Conservation (phyloP, 129 eudicot species). For the Tanacetum coccineum region DNA sequence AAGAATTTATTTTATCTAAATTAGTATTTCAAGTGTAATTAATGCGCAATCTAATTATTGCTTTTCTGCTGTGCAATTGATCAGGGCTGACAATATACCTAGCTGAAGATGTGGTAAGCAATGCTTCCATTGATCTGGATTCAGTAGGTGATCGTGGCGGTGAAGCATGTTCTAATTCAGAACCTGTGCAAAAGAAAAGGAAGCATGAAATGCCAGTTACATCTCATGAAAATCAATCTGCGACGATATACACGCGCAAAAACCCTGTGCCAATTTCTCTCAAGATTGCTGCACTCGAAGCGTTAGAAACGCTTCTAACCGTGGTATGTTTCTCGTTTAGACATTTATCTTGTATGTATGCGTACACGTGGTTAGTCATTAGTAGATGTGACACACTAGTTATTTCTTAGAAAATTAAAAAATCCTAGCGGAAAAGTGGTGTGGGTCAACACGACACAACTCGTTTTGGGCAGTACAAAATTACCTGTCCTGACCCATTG, state of each 20-base stretch:
- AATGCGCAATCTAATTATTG: background rate
- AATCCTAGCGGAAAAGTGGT: too few relatives aligned
- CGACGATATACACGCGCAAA: conserved; percentile 20
- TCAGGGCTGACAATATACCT: conserved; percentile 71
- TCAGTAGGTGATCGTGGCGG: conserved; percentile 26
- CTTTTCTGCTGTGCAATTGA: conserved; percentile 21
- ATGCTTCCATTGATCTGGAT: conserved; percentile 55
- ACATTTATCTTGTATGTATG: background rate
- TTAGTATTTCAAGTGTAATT: conserved; percentile 2
- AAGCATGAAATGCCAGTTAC: conserved; percentile 47
- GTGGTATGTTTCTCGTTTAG: conserved; percentile 48
- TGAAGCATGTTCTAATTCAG: conserved; percentile 19
- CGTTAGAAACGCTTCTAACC: conserved; percentile 69
- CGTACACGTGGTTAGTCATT: too few relatives aligned
- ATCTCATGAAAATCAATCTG: conserved; percentile 38
- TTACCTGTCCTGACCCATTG: too few relatives aligned
- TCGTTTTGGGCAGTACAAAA: too few relatives aligned
- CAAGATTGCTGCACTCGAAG: conserved; percentile 82
- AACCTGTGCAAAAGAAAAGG: conserved; percentile 64
- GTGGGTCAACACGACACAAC: too few relatives aligned
- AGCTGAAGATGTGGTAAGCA: conserved; percentile 49
- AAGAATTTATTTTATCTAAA: background rate
- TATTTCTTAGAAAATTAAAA: too few relatives aligned
- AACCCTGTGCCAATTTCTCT: conserved; percentile 42
- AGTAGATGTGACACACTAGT: too few relatives aligned